phyloP scores from a whole-genome alignment of 305 asterid species.

The Plantago lanceolata region DNA sequence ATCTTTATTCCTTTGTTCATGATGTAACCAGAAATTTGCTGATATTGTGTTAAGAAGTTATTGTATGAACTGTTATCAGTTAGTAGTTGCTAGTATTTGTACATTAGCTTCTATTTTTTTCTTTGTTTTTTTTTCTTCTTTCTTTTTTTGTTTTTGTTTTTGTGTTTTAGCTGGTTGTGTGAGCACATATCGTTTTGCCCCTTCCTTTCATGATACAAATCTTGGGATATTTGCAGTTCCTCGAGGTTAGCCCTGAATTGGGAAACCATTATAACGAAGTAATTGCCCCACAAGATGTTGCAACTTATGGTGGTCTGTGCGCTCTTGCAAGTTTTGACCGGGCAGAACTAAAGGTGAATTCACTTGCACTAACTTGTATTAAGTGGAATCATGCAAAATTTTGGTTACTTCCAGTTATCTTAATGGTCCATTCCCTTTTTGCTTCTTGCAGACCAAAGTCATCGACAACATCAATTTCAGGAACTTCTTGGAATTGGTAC shows the following conservation, averaged over 20 bases:
- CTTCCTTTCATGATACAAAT: slow-evolving; percentile 7
- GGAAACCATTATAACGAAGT: slow-evolving; percentile 53
- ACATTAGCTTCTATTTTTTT: not conserved
- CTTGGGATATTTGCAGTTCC: slow-evolving; percentile 38
- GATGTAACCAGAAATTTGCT: no score
- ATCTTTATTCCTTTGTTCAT: no score
- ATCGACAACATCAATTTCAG: slow-evolving; percentile 60
- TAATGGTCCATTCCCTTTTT: slow-evolving; percentile 4
- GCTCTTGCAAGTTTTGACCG: slow-evolving; percentile 83
- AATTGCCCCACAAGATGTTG: slow-evolving; percentile 64
- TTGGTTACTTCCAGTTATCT: not conserved
- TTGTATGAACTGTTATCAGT: not conserved
- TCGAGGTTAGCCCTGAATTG: slow-evolving; percentile 51
- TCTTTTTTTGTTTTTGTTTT: no score
- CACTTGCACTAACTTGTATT: not conserved
- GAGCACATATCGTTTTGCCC: not conserved
- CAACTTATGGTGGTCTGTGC: slow-evolving; percentile 77
- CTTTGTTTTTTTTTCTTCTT: no score
- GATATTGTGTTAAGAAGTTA: no score
- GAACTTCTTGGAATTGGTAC: slow-evolving; percentile 66
- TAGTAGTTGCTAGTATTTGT: not conserved
- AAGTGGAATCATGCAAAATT: not conserved
- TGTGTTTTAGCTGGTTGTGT: not conserved
- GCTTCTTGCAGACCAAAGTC: slow-evolving; percentile 51
- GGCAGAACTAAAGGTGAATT: slow-evolving; percentile 54